phyloP scores from a whole-genome alignment of 345 rosid species.

The Linum tenue region DNA sequence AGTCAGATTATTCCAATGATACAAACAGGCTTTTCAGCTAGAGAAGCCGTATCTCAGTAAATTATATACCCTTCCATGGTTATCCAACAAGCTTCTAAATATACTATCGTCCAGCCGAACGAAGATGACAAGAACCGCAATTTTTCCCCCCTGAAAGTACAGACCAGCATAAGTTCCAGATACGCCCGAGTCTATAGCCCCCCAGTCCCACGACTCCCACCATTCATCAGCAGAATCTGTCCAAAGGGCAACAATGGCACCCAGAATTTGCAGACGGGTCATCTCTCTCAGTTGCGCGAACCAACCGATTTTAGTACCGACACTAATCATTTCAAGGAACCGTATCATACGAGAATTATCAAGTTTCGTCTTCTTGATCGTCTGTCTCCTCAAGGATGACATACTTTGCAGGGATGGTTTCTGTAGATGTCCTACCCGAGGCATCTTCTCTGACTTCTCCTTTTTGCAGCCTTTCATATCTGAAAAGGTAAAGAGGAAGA shows the following conservation, averaged over 20 bases:
- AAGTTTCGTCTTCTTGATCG: slow-evolving; percentile 44
- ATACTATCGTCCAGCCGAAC: not conserved
- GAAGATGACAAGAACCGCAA: not conserved
- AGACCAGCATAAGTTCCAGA: not conserved
- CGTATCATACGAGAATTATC: slow-evolving; percentile 5
- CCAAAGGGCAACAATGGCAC: not conserved
- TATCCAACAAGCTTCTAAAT: not conserved
- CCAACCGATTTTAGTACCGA: no score
- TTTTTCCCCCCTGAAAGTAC: not conserved
- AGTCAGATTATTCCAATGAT: no score
- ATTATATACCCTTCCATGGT: not conserved
- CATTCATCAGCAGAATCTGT: not conserved
- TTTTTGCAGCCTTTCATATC: slow-evolving; percentile 62
- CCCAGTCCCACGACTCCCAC: not conserved
- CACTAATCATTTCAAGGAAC: no score
- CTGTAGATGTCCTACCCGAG: slow-evolving; percentile 12
- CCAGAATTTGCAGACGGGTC: not conserved
- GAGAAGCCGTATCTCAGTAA: not conserved
- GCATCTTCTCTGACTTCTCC: slow-evolving; percentile 34
- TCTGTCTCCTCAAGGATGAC: slow-evolving; percentile 86
- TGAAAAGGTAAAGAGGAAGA: slow-evolving; percentile 16
- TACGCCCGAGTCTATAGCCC: not conserved
- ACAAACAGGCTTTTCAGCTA: no score
- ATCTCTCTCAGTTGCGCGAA: no score
- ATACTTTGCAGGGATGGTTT: slow-evolving; percentile 48